A percentile compares a stretch with the other conserved stretches of the same genome.
phyloP scores from a whole-genome alignment of 2,329 filamentous ascomycete species.

The Botrytis byssoidea region DNA sequence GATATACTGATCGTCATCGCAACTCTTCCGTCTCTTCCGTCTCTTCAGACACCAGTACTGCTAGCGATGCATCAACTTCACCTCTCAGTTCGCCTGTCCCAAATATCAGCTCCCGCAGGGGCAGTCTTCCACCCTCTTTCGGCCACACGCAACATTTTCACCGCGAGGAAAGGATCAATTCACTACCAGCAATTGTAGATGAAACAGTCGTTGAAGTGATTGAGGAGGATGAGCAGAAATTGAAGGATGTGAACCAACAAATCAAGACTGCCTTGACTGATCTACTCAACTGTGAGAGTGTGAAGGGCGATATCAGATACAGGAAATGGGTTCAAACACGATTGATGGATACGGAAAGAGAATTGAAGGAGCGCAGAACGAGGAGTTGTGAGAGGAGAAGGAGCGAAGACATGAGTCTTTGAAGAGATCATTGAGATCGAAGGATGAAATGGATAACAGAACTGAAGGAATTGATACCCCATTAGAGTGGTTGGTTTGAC shows the following conservation, averaged over 20 bases:
- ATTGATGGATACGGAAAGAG: conserved; percentile 53
- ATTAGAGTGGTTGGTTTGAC: not conserved
- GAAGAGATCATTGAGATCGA: conserved; percentile 5
- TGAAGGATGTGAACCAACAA: conserved; percentile 51
- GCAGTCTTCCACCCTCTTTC: not conserved
- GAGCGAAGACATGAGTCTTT: conserved; percentile 24
- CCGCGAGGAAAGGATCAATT: conserved; percentile 25
- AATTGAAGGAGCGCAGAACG: conserved; percentile 40
- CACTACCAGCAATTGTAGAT: conserved; percentile 33
- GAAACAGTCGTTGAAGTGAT: conserved; percentile 30
- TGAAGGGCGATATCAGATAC: conserved; percentile 46
- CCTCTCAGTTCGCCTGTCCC: conserved; percentile 21
- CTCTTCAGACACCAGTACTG: conserved; percentile 15
- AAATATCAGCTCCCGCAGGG: conserved; percentile 15
- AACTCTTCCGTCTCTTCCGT: conserved; percentile 24
- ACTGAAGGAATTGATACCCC: not conserved
- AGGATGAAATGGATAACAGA: not conserved
- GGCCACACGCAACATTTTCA: not conserved
- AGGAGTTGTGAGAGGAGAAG: conserved; percentile 31
- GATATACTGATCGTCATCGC: conserved; percentile 17
- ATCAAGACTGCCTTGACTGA: conserved; percentile 55
- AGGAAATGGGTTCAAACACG: conserved; percentile 51
- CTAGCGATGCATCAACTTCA: not conserved
- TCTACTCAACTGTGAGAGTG: conserved; percentile 52
- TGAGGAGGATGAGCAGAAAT: conserved; percentile 38